Base-by-base conservation (phyloP, 768 basidiomycete genomes). In the Xerocomus spinulosus region DNA sequence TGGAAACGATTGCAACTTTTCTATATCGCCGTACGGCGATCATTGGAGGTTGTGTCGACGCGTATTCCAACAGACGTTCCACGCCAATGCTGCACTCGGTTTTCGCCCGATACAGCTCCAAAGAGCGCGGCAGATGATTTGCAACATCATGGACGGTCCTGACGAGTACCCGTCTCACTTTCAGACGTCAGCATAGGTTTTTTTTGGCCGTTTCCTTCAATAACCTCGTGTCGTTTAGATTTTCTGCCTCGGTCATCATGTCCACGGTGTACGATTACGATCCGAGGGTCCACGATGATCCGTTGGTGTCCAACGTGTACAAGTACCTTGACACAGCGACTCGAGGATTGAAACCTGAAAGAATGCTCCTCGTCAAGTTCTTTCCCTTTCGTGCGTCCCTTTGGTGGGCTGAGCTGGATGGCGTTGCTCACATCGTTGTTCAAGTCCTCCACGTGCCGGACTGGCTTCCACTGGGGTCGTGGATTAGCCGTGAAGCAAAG, bases 311-410 rank as follows among this genome's bases (percentile, higher is more conserved):
- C 20, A 5, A 30, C 13, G 14, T 30, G 2, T 17, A 42, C 3
- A 18, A 23, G 5, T 42, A 26, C 13, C 20, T 42, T 8, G 3
- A 29, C 7, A 5, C 18, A 3, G 14, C 29, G 2, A 10, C 32
- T 15, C 3, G 20, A 0, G 21, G 14, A 3, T 12, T 42, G 15
- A 32, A 12, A 3, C 28, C 42, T 6, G 42, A 42, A 15, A 42
- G 23, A 20, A 21, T 30, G 2, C 21, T 49, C 24, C 39, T 55
- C 12, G 30, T 55, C 5, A 42, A 52, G 17, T 12, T 36, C 10
- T 48, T 49, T 24, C 52, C 52, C 9, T 53, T 53, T 34, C 20
- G 52, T 53, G 21, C 33, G 52, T 28, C 4, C 21, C 20, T n/a
- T 26, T 24, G 21, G 13, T 18, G 20, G 18, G 6, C 42, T 35